Evolutionary conservation across 2,329 filamentous ascomycete species (phyloP), one percentile per base, ranked within the genome.

Genomic region (Colletotrichum theobromicola): DNA sequence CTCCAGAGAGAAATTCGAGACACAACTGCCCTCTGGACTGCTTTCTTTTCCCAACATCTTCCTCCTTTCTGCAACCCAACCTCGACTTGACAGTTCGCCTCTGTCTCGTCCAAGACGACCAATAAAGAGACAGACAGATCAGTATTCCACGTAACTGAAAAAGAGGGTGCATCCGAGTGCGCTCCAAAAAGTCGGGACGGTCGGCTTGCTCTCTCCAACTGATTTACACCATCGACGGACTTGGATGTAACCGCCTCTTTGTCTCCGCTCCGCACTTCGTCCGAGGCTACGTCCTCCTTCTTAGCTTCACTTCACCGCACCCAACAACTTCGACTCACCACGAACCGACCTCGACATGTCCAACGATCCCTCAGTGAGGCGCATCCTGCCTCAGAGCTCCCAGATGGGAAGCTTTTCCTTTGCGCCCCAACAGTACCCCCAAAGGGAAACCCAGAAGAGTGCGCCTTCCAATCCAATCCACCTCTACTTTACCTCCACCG

Each of bases 391-490:
- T 42, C 93, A 94, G 82, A 92, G 88, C 81, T 88, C 90, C 60
- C 90, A 92, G 81, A 92, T 95, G 91, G 92, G 93, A 83, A 92
- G 90, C 80, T 96, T 95, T 84, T 91, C 92, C 58, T 96, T 96
- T 85, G 91, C 92, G 83, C 92, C 94, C 78, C 88, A 88, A 76
- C 85, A 88, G 66, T 88, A 82, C 71, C 83, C 84, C 57, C 85
- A 85, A 76, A 90, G 93, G 79, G 94, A 95, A 84, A 94, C 94
- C 75, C 94, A 96, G 82, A 96, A 96, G 87, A 96, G 94, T 96
- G 88, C 88, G 93, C 83, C 72, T 35, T 66, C 70, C 37, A 73
- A 60, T 71, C 83, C 86, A 79, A 86, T 79, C 55, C 35, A 63
- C 70, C 77, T 78, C 72, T 7, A 78, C 77, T 21, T n/a, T n/a